A percentile compares a stretch with the other conserved stretches of the same genome.
These are phyloP conservation scores for Blastobotrys apis DNA, from an alignment of 1,139 yeast species.

Conservation along the genomic window DNA sequence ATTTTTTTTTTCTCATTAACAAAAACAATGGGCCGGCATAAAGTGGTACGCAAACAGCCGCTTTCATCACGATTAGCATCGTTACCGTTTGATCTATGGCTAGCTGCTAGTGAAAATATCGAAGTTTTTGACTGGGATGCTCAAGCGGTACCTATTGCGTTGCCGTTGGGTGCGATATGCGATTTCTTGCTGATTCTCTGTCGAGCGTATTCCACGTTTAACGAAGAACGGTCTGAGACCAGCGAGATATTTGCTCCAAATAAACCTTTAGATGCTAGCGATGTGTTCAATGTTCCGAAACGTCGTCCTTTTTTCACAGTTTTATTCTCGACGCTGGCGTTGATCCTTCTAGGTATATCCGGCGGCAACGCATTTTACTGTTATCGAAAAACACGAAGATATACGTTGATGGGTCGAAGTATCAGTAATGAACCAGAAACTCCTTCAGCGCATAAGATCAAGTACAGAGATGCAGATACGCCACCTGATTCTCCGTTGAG, in stretches of 20 bases:
- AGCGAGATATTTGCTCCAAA: neutral
- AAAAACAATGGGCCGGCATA: constrained; percentile 18
- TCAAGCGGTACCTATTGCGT: constrained; percentile 44
- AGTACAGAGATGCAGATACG: constrained; percentile 23
- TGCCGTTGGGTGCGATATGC: constrained; percentile 45
- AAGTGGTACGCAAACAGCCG: constrained; percentile 26
- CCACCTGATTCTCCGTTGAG: constrained; percentile 12
- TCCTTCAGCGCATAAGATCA: constrained; percentile 38
- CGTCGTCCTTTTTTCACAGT: constrained; percentile 17
- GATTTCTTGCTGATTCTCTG: constrained; percentile 31
- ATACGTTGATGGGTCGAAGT: constrained; percentile 41
- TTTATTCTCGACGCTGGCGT: constrained; percentile 16
- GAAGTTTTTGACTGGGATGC: constrained; percentile 65
- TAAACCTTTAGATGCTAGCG: constrained; percentile 2
- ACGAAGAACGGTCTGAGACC: neutral
- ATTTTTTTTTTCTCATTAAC: neutral
- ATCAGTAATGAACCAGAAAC: constrained; percentile 38
- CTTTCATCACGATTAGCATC: constrained; percentile 41
- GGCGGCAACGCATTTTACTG: constrained; percentile 37
- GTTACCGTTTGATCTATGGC: constrained; percentile 55
- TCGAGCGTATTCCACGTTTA: constrained; percentile 12
- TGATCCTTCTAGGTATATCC: constrained; percentile 17
- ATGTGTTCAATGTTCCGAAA: constrained; percentile 11
- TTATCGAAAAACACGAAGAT: constrained; percentile 37
- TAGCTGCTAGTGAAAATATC: constrained; percentile 50